Base-by-base conservation (phyloP, 2,329 filamentous ascomycete genomes). In the Macrophomina pseudophaseolina region DNA sequence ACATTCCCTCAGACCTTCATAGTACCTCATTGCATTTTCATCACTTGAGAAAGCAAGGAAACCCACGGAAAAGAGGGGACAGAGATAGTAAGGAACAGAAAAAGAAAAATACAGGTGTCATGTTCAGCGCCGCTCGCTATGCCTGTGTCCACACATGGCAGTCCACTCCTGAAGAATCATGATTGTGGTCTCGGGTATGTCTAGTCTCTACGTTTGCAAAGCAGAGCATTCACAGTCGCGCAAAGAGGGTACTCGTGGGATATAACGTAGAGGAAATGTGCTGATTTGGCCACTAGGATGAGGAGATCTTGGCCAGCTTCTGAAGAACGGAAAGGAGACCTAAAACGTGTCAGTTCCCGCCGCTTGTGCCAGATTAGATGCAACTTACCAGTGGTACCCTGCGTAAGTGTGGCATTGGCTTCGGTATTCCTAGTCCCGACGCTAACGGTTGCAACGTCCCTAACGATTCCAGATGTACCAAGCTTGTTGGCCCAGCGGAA, bases 401-500 rank as follows among this genome's bases (percentile, higher is more conserved):
- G 94, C 0, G 93, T 94, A 74, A 97, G 78, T 0, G 94, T 97
- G 1, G 90, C 88, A 56, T 87, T 89, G 7, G 94, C 94, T 77
- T 97, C 91, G 0, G 94, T 97, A 79, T 94, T 97, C 69, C 93
- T 87, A 74, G 86, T 91, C 60, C 94, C 93, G 42, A 98, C 82
- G 70, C 92, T 96, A 28, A 97, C 93, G 2, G 94, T 97, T 69
- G 91, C 88, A 4, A 95, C 91, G 65, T 92, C 85, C 59, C 72
- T 65, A 56, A 83, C 70, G 9, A 70, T 68, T 16, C 71, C 80
- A 18, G 85, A 84, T 3, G 85, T 83, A 28, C 84, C 84, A 11
- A 97, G 81, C 58, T 87, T 84, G 79, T 97, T 97, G 18, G 94
- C 95, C 94, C 95, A 98, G 69, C 90, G 90, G 81, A 97, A 98